These are phyloP conservation scores for Elsinoe fawcettii DNA, from an alignment of 2,329 filamentous ascomycete genomes.

Conservation along the genomic window DNA sequence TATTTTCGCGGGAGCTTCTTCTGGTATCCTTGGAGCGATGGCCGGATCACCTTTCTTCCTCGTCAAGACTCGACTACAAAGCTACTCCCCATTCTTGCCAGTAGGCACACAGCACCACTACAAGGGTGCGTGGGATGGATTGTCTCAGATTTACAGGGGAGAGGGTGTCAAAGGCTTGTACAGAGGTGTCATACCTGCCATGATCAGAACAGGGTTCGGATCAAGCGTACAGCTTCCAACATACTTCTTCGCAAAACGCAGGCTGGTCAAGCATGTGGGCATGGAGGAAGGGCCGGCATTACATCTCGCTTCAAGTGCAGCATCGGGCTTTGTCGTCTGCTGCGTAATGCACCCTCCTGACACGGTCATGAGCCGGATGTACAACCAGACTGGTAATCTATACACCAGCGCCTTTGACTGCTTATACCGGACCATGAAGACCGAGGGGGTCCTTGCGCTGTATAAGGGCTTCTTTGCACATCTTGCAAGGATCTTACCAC, in stretches of 20 bases:
- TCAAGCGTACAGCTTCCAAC: slow-evolving; percentile 94
- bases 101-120: slow-evolving; percentile 97
- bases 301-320: slow-evolving; percentile 80
- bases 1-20: slow-evolving; percentile 83
- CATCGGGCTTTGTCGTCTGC: slow-evolving; percentile 92
- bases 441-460: slow-evolving; percentile 82
- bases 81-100: slow-evolving; percentile 82
- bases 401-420: slow-evolving; percentile 92
- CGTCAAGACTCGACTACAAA: slow-evolving; percentile 92
- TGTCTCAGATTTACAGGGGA: slow-evolving; percentile 65
- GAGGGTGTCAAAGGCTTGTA: slow-evolving; percentile 82
- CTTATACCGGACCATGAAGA: slow-evolving; percentile 79
- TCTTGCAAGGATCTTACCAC: slow-evolving; percentile 84
- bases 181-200: slow-evolving; percentile 82
- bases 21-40: slow-evolving; percentile 85
- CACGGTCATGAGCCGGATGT: slow-evolving; percentile 97
- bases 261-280: slow-evolving; percentile 70
- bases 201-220: slow-evolving; percentile 92
- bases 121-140: slow-evolving; percentile 73
- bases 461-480: slow-evolving; percentile 98
- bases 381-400: slow-evolving; percentile 98
- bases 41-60: slow-evolving; percentile 95
- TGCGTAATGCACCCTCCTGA: slow-evolving; percentile 98
- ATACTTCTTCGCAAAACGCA: slow-evolving; percentile 93
- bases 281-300: slow-evolving; percentile 87